Percentiles rank a stretch among this genome's conserved stretches.
These are phyloP conservation scores for Dimocarpus longan DNA, from an alignment of 345 rosid genomes.

Conservation along the genomic window DNA sequence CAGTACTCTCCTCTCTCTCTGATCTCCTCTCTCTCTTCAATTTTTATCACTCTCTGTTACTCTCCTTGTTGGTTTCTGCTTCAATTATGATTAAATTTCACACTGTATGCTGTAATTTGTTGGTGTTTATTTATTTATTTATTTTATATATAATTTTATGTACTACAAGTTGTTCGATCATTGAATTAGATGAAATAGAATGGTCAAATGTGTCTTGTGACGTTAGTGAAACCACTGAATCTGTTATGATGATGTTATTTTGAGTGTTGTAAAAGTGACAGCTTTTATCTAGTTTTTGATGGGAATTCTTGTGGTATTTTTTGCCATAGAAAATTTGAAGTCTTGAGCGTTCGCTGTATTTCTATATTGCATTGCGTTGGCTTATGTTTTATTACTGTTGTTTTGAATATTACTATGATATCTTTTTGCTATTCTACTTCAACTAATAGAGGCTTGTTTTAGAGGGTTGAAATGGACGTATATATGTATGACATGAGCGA, in stretches of 20 bases:
- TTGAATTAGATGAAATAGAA: background rate
- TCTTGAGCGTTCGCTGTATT: background rate
- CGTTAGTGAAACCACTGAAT: conserved; percentile 2
- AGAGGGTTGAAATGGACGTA: too few relatives aligned
- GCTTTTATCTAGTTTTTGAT: background rate
- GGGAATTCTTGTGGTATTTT: background rate
- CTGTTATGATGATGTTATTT: background rate
- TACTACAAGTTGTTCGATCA: background rate
- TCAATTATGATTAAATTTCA: background rate
- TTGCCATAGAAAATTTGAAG: background rate
- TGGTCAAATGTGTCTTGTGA: background rate
- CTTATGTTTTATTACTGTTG: background rate
- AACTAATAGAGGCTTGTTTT: background rate
- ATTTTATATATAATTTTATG: background rate
- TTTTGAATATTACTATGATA: too few relatives aligned
- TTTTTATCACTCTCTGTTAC: background rate
- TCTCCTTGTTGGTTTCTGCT: background rate
- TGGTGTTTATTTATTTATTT: background rate
- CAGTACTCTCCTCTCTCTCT: conserved; percentile 44
- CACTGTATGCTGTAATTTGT: background rate
- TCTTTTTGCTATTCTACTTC: background rate
- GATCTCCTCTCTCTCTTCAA: too few relatives aligned
- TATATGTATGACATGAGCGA: background rate
- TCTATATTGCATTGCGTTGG: background rate
- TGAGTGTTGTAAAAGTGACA: background rate